Base-by-base conservation (phyloP, 441 rosid genomes). In the Gossypium lobatum region DNA sequence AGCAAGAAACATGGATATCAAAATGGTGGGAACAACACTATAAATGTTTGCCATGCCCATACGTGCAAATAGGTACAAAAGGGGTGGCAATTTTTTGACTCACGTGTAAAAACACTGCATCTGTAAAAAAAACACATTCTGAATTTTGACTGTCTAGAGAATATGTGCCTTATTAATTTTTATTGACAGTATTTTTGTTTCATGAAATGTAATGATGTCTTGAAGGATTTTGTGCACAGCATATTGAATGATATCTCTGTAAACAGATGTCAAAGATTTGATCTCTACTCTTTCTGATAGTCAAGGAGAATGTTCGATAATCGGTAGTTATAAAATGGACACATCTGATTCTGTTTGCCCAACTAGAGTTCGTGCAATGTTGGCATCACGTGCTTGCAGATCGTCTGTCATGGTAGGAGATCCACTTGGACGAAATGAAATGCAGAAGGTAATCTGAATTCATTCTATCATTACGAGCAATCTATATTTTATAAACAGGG, bases 391-490 rank as follows among this genome's bases (percentile, higher is more conserved):
- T 50, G 99, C 98, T 4, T 95, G 99, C 82, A 85, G 89, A 80
- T 90, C 97, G 18, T 95, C 98, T 7, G 80, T 95, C 64, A 88
- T 80, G 98, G 85, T 95, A 23, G 99, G 98, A 67, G 98, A 95
- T 81, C 75, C 99, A 54, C 91, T 95, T 0, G 86, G 95, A 75
- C 88, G 82, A 86, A 88, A 78, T 66, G 94, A 93, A 83, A 95
- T 95, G 98, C 85, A 84, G 63, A 93, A 87, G 97, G 99, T 95
- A 85, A 85, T 45, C 62, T 71, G 25, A 17, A 42, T n/a, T 58
- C 16, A 21, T 17, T 14, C 23, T 62, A 50, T 42, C 6, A 13
- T 59, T 4, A n/a, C 54, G 20, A 62, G 31, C 77, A 53, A 70
- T 50, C 2, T 31, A 57, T 63, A 14, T 45, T n/a, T 6, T 42